A percentile compares a stretch with the other conserved stretches of the same genome.
phyloP scores from a whole-genome alignment of 1,284 basidiomycete species.

The Malassezia restricta region DNA sequence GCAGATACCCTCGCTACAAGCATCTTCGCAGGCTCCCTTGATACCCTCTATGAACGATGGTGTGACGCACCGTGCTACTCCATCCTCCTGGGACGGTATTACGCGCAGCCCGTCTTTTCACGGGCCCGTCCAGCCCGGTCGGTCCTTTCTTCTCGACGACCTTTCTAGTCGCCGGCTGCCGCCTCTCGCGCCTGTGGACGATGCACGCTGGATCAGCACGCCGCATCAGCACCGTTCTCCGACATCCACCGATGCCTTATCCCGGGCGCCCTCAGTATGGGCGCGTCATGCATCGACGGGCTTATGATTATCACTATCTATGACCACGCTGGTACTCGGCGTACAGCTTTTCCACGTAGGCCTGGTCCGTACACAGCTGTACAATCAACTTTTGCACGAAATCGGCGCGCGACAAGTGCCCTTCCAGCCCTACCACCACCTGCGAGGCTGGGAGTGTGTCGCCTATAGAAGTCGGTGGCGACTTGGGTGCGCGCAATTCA shows the following conservation, averaged over 20 bases:
- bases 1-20: background rate
- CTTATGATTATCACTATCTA: background rate
- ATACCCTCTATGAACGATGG: background rate
- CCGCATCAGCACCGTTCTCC: too few species aligned
- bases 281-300: too few species aligned
- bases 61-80: background rate
- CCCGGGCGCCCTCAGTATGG: background rate
- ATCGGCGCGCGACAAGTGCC: constrained; percentile 1
- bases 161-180: too few species aligned
- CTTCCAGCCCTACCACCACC: constrained; percentile 19
- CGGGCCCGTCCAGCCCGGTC: too few species aligned
- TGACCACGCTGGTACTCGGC: background rate
- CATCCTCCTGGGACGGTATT: background rate
- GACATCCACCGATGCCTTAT: background rate
- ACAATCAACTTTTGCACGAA: constrained; percentile 10
- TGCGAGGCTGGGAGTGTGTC: constrained; percentile 9
- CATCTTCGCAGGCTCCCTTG: background rate
- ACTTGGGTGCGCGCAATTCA: background rate
- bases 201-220: too few species aligned
- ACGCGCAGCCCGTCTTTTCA: too few species aligned
- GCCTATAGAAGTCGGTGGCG: background rate
- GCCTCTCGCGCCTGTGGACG: too few species aligned
- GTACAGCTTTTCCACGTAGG: constrained; percentile 32
- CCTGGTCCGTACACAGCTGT: constrained; percentile 21
- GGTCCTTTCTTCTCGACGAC: too few species aligned